Evolutionary conservation across 2,329 filamentous ascomycete species (phyloP), one percentile per base, ranked within the genome.

Genomic region (Exophiala aquamarina): DNA sequence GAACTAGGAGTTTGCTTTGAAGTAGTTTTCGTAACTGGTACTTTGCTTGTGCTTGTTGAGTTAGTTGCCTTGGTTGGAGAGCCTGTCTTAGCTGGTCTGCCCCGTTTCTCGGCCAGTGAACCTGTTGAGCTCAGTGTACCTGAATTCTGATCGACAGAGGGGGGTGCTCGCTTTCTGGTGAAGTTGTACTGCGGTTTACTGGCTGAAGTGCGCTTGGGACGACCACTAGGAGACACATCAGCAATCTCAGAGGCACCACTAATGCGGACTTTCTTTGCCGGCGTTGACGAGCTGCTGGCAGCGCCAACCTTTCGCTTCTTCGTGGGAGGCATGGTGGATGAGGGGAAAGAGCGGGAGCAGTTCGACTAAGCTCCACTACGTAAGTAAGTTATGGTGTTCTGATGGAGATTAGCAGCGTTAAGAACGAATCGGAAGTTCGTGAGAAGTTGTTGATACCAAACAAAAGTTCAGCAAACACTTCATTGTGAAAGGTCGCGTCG

Each of bases 301-400:
- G 46, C 17, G n/a, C n/a, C n/a, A 23, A 44, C 47, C 38, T 56
- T 54, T 29, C 55, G 52, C 28, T 57, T 57, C 26, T 35, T n/a
- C n/a, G n/a, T 47, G 10, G 44, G 28, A 2, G 52, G 39, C 47
- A 53, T 55, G 26, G 19, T 44, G 46, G 18, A 3, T n/a, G 41
- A 19, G 18, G 23, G 15, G 14, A 21, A 43, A 11, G 31, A 21
- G 18, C 6, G 23, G 11, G 23, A 11, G 23, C 6, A 26, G 11
- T 11, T 6, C 6, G 23, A 11, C 11, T 26, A 11, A 26, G 23
- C 6, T n/a, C n/a, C n/a, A n/a, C n/a, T n/a, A n/a, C n/a, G n/a
- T n/a, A n/a, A n/a, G n/a, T n/a, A n/a, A n/a, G n/a, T n/a, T n/a
- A n/a, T n/a, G n/a, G n/a, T n/a, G n/a, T n/a, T n/a, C n/a, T n/a